Evolutionary conservation across 2,329 filamentous ascomycete genomes (phyloP).

Genomic region (Xylariales sp.): DNA sequence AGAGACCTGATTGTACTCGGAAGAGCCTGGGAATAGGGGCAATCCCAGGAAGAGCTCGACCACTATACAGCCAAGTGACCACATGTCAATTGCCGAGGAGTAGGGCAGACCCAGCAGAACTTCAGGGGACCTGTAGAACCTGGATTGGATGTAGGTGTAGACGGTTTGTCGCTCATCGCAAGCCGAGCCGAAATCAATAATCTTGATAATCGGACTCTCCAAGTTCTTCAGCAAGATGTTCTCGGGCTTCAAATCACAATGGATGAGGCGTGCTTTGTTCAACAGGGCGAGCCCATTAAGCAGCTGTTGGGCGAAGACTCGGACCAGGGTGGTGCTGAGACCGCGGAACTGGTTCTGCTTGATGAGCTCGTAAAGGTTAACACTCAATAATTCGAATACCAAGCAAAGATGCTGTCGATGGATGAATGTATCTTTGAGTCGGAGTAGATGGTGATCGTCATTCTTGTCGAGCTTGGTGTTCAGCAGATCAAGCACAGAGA

Average conservation of each 20-base stretch:
- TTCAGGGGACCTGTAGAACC: slow-evolving; percentile 96
- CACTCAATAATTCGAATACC: slow-evolving; percentile 92
- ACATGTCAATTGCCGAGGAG: slow-evolving; percentile 99
- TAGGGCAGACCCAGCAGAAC: slow-evolving; percentile 94
- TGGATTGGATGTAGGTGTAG: slow-evolving; percentile 97
- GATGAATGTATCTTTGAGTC: slow-evolving; percentile 96
- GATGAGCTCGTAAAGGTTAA: slow-evolving; percentile 97
- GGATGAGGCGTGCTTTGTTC: slow-evolving; percentile 94
- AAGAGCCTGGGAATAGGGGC: slow-evolving; percentile 92
- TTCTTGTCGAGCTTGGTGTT: slow-evolving; percentile 99
- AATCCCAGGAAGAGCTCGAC: slow-evolving; percentile 95
- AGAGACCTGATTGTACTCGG: slow-evolving; percentile 97
- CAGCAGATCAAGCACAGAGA: slow-evolving; percentile 91
- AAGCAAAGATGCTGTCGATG: slow-evolving; percentile 94
- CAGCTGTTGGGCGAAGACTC: slow-evolving; percentile 95
- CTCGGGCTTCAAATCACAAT: slow-evolving; percentile 97
- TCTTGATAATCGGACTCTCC: slow-evolving; percentile 98
- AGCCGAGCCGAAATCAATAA: slow-evolving; percentile 98
- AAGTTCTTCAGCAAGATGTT: slow-evolving; percentile 97
- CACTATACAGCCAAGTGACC: slow-evolving; percentile 97
- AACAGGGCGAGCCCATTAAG: slow-evolving; percentile 87
- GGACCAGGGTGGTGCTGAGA: slow-evolving; percentile 90
- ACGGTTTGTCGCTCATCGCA: slow-evolving; percentile 98
- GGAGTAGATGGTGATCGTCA: slow-evolving; percentile 91
- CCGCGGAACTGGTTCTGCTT: slow-evolving; percentile 99